Percentiles rank a stretch among this genome's conserved stretches.
Evolutionary conservation across 148 eudicot genomes (phyloP).

Genomic region (Persicaria tinctoria): DNA sequence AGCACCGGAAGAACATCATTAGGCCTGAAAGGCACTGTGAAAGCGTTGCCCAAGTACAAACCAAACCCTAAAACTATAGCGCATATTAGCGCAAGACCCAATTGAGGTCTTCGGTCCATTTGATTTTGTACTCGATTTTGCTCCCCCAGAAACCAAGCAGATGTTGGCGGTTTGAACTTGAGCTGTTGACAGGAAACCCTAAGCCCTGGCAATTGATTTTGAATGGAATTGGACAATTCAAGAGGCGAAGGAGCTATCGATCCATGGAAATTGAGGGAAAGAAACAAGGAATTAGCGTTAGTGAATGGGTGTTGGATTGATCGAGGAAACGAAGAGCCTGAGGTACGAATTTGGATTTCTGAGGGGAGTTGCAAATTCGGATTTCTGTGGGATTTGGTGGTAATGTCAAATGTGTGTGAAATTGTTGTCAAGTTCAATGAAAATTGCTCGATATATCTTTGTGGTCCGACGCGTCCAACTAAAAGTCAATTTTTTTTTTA

Average conservation of each 20-base stretch:
- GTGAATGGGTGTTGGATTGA: background rate
- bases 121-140: background rate
- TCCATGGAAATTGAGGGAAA: slow-evolving; percentile 5
- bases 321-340: background rate
- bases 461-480: too few relatives aligned
- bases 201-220: background rate
- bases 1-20: slow-evolving; percentile 81
- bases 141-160: background rate
- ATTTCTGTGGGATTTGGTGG: background rate
- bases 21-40: slow-evolving; percentile 65
- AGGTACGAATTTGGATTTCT: background rate
- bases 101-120: slow-evolving; percentile 11
- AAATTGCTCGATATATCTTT: background rate
- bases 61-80: slow-evolving; percentile 44
- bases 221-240: background rate
- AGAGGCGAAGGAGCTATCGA: slow-evolving; percentile 5
- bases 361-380: background rate
- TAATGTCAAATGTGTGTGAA: background rate
- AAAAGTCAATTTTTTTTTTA: too few relatives aligned
- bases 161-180: background rate
- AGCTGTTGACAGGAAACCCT: slow-evolving; percentile 9
- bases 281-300: background rate
- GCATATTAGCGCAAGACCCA: slow-evolving; percentile 15
- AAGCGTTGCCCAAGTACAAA: slow-evolving; percentile 34
- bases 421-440: background rate